Percentiles rank a stretch among this genome's conserved stretches.
These are phyloP conservation scores for Ophiostoma angusticollis DNA, from an alignment of 2,329 filamentous ascomycete species.

Conservation along the genomic window DNA sequence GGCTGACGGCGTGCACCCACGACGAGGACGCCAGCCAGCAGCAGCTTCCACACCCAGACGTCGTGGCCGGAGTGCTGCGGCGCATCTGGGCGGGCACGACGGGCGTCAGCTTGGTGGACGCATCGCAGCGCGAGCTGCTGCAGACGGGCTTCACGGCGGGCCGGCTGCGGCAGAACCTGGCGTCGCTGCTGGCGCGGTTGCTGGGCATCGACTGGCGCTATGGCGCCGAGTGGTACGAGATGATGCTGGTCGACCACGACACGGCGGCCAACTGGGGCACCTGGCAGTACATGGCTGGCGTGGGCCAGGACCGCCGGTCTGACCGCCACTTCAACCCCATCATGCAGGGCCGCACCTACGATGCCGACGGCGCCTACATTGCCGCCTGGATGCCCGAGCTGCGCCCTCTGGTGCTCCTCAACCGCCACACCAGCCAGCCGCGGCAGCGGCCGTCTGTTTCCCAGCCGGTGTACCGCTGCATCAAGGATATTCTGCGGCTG, in stretches of 20 bases:
- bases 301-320: too few relatives aligned
- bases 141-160: slow-evolving; percentile 71
- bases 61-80: slow-evolving; percentile 37
- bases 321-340: slow-evolving; percentile 72
- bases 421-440: too few relatives aligned
- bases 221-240: slow-evolving; percentile 66
- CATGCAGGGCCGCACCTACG: slow-evolving; percentile 69
- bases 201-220: slow-evolving; percentile 66
- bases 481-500: too few relatives aligned
- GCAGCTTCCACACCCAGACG: slow-evolving; percentile 23
- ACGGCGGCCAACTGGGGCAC: slow-evolving; percentile 67
- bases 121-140: slow-evolving; percentile 59
- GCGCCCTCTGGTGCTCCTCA: too few relatives aligned
- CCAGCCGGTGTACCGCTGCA: too few relatives aligned
- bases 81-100: slow-evolving; percentile 56
- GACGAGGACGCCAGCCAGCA: slow-evolving; percentile 21
- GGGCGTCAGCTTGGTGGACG: slow-evolving; percentile 66
- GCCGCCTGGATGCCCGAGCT: too few relatives aligned
- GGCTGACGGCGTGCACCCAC: too few relatives aligned
- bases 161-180: slow-evolving; percentile 63
- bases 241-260: slow-evolving; percentile 62
- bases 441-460: too few relatives aligned
- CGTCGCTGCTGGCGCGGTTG: slow-evolving; percentile 60
- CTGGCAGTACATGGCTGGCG: slow-evolving; percentile 73
- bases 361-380: too few relatives aligned